phyloP scores from a whole-genome alignment of 164 flowering plant species.

The Brasenia schreberi region DNA sequence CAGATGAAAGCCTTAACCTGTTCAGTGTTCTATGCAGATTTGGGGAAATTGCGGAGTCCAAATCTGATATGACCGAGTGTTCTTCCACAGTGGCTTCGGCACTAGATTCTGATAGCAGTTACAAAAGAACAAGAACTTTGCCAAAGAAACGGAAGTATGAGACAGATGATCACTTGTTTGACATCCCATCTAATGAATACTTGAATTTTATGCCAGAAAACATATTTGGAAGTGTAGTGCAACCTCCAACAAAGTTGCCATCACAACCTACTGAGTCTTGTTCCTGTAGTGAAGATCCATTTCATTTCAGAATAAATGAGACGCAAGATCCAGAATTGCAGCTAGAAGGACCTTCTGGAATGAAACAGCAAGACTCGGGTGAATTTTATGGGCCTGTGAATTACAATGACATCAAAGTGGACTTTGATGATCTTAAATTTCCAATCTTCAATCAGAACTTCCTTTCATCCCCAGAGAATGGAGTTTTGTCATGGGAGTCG shows the following conservation, averaged over 20 bases:
- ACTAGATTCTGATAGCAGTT: constrained; percentile 39
- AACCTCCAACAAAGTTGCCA: background rate
- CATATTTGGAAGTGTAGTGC: constrained; percentile 2
- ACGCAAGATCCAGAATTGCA: background rate
- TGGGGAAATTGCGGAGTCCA: constrained; percentile 75
- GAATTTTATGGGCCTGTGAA: constrained; percentile 9
- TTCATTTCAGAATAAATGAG: background rate
- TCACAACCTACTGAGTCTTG: background rate
- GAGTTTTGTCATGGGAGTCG: constrained; percentile 7
- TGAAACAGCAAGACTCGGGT: background rate
- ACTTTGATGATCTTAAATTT: constrained; percentile 37
- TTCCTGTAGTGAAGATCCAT: background rate
- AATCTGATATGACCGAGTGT: constrained; percentile 85
- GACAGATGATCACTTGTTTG: constrained; percentile 15
- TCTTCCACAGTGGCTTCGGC: constrained; percentile 75
- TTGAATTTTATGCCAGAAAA: constrained; percentile 13
- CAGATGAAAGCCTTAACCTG: constrained; percentile 52
- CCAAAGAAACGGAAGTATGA: constrained; percentile 27
- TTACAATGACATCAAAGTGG: constrained; percentile 25
- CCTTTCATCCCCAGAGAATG: constrained; percentile 12
- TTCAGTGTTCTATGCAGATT: constrained; percentile 56
- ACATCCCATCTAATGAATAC: constrained; percentile 14
- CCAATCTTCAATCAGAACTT: constrained; percentile 14
- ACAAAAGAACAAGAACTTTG: constrained; percentile 18
- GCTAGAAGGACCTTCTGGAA: background rate